Base-by-base conservation (phyloP, 257 asterid genomes). In the Dorcoceras hygrometricum region DNA sequence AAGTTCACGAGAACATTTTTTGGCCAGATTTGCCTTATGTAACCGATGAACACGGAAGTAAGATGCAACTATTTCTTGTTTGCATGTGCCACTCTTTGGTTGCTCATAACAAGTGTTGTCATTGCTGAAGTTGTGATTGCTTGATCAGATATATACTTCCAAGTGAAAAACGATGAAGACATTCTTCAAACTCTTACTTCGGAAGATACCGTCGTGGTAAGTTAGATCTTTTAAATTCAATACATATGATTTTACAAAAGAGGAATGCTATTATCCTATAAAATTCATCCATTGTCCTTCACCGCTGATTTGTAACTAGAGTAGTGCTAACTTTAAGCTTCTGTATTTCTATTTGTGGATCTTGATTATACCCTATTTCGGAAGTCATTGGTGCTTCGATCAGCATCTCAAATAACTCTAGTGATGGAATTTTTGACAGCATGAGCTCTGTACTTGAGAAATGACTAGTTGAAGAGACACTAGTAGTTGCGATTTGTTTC, bases 11-110 rank as follows among this genome's bases (percentile, higher is more conserved):
- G 84, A 90, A 87, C 80, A 83, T 94, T 76, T 94, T 94, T 86
- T 94, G 97, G 96, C 97, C 96, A 22, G 96, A 94, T 78, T 79
- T 94, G 67, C 95, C 99, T 72, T 94, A 90, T 66, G 79, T 88
- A 59, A 90, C 95, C 12, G 99, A 90, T 74, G 99, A 94, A 73
- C 85, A 82, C 76, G 99, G 97, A 83, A 90, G 99, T 94, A 82
- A 80, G 96, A 73, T 70, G 43, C 59, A 58, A 69, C 73, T 59
- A 54, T 53, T 54, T 57, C 54, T 71, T 10, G 62, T 62, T 32
- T 57, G 28, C 23, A 16, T 4, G n/a, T 39, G 12, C 25, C 64
- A 34, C 19, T 55, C 25, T 51, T 67, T 20, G 19, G 16, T 64
- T 61, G 59, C 54, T 28, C 48, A 62, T 59, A 57, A 6, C 61